Base-by-base conservation (phyloP, 148 eudicot genomes). In the Agrostemma githago region DNA sequence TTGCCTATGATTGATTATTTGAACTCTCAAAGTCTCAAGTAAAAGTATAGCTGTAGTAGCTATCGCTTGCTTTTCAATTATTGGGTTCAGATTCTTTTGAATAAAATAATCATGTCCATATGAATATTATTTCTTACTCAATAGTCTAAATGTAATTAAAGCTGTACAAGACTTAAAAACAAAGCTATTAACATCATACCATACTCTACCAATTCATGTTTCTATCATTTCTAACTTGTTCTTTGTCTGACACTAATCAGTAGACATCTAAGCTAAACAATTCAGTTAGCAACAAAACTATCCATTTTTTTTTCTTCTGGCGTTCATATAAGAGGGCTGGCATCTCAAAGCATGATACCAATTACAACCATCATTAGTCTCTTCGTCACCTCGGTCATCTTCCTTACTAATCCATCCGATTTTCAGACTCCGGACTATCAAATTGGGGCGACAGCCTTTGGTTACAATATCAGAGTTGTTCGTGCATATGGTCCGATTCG, bases 331-430 rank as follows among this genome's bases (percentile, higher is more conserved):
- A 42, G 15, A 41, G 17, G 10, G 34, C 19, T 67, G 20, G 56
- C 71, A 67, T 43, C 37, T 67, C 56, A 44, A 68, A 68, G 11
- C 37, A 74, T 74, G 76, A 46, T 74, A 48, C 76, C 76, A 37
- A 48, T 74, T 44, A 62, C 76, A 48, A 74, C 69, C 12, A 46
- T 74, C 21, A 44, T 63, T 15, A 14, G 48, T 63, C 21, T 74
- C 42, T 26, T 73, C 43, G 38, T 66, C 6, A 12, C 61, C 42
- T 48, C 62, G 3, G 19, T 63, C 34, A 12, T 51, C 6, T 74
- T 74, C 60, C 69, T 74, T 3, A 26, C 43, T 5, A 63, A 51
- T 48, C 76, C 76, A 6, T 63, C 76, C 0, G 34, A 37, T 7
- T 74, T 63, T n/a, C 43, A 26, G 26, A 16, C 37, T 8, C 16